A percentile compares a stretch with the other conserved stretches of the same genome.
Evolutionary conservation across 75 land plant genomes (phyloP).

Genomic region (Selaginella tamariscina): DNA sequence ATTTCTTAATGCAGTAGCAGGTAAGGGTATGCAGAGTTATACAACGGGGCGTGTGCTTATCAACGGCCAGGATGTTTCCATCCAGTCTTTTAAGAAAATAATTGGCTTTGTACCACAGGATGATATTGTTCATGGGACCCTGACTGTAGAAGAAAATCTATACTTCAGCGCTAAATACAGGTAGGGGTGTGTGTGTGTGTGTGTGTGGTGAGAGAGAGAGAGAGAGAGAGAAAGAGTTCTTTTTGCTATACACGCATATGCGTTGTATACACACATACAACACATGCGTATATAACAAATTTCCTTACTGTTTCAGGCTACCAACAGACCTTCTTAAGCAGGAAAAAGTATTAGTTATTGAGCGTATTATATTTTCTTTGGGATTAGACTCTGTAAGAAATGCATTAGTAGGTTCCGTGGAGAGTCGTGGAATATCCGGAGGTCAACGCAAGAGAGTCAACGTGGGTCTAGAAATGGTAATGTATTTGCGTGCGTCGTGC

Average conservation of each 20-base stretch:
- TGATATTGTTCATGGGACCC: constrained; percentile 7
- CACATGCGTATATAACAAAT: too few relatives aligned
- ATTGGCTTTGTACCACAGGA: constrained; percentile 9
- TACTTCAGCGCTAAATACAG: constrained; percentile 5
- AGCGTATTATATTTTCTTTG: background rate
- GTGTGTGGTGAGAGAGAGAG: too few relatives aligned
- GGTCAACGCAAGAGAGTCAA: constrained; percentile 8
- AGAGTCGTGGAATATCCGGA: constrained; percentile 9
- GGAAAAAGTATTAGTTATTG: background rate
- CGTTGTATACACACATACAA: too few relatives aligned
- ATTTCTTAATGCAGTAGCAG: constrained; percentile 11
- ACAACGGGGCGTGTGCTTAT: background rate
- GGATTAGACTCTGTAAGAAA: background rate
- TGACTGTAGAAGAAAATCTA: constrained; percentile 7
- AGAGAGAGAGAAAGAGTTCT: too few relatives aligned
- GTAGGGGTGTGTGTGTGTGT: background rate
- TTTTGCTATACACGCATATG: background rate
- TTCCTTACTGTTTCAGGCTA: constrained; percentile 4
- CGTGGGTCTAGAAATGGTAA: background rate
- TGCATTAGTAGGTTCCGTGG: background rate
- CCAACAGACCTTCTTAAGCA: background rate
- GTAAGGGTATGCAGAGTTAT: background rate
- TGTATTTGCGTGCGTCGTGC: too few relatives aligned
- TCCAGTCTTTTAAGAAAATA: background rate
- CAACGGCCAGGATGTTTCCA: background rate